Base-by-base conservation (phyloP, 23 red algal genomes). In the Gracilaria gracilis region DNA sequence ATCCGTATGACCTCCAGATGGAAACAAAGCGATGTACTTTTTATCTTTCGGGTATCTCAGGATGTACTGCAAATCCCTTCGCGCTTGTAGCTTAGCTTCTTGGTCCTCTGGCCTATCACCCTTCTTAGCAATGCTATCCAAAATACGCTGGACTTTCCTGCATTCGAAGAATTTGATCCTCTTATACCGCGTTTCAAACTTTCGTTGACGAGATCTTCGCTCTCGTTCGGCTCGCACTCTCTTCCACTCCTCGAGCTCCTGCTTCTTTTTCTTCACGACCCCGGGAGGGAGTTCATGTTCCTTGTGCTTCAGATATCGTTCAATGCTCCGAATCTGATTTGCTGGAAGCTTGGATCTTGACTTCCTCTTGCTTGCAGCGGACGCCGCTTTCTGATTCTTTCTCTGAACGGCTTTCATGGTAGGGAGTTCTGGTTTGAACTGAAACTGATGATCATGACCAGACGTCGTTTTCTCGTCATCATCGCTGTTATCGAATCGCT, bases 11-110 rank as follows among this genome's bases (percentile, higher is more conserved):
- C 95, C 95, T 24, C 88, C 83, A 32, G 59, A 81, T 47, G 95
- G 95, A 61, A 92, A 96, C 42, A 96, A 71, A 35, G 95, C 88
- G 29, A 96, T 81, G 75, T 96, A 96, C 75, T 88, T 92, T 42
- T 67, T 57, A 47, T 83, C 89, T 47, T 72, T 88, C 4, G 95
- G 95, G 57, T 88, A 96, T 38, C 81, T 25, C 32, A 53, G 51
- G 50, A 96, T 83, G 74, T 96, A 96, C 17, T 27, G 57, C 61
- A 92, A 34, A 76, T 96, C 95, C 27, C 49, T 83, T 57, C 67
- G 48, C 42, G 89, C 66, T 61, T 80, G 69, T 16, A 39, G 51
- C 61, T 66, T 81, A 15, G 65, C 49, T 40, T 89, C 38, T 28
- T 75, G 64, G 57, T 66, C 73, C 57, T 79, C 81, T 25, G 72